Conservation (phyloP, 148 eudicot species). For the Rhododendron ovatum region DNA sequence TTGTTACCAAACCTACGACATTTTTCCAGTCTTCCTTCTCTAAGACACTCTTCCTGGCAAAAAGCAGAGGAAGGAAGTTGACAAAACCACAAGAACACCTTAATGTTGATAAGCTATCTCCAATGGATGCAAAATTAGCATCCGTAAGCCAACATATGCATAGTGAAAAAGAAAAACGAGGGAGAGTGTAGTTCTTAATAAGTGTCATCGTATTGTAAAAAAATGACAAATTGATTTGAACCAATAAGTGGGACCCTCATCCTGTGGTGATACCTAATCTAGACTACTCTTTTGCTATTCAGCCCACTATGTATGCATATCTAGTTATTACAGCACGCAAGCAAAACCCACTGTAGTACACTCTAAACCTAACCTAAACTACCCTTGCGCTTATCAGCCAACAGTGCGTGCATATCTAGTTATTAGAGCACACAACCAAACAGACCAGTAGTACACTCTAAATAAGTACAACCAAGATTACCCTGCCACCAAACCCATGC, state of each 20-base stretch:
- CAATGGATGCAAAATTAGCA: neutral
- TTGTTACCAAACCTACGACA: slow-evolving; percentile 63
- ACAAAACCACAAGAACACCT: neutral
- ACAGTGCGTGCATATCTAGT: neutral
- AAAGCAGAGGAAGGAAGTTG: neutral
- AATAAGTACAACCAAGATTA: neutral
- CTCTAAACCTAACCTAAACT: neutral
- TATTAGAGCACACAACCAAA: neutral
- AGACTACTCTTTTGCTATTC: neutral
- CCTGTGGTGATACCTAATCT: neutral
- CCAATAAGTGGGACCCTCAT: neutral
- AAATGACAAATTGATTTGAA: neutral
- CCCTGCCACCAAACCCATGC: neutral
- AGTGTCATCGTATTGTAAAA: neutral
- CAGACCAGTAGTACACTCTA: neutral
- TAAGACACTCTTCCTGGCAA: slow-evolving; percentile 53
- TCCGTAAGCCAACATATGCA: neutral
- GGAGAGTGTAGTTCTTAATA: neutral
- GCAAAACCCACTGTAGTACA: neutral
- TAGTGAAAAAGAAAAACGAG: neutral
- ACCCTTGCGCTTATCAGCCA: neutral
- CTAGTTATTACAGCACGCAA: neutral
- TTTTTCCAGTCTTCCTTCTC: slow-evolving; percentile 84
- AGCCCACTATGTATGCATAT: neutral
- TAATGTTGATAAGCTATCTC: neutral